phyloP scores from a whole-genome alignment of 129 eudicot species.

The Glebionis coronaria region DNA sequence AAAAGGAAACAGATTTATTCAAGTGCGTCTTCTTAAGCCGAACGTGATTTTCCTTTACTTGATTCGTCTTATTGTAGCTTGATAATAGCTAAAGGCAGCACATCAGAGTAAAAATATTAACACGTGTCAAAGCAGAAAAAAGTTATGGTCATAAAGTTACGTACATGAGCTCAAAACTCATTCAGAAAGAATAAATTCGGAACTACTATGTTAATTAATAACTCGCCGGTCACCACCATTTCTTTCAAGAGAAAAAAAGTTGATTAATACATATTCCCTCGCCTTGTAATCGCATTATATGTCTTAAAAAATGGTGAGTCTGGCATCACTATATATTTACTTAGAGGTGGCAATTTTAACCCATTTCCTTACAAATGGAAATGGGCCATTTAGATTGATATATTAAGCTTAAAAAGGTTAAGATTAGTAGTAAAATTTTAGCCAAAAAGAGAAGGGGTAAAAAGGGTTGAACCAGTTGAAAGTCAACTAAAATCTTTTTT shows the following conservation, averaged over 20 bases:
- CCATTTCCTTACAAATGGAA: not conserved
- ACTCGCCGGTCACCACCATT: too few species aligned
- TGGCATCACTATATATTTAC: not conserved
- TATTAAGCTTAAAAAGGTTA: not conserved
- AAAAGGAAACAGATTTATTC: slow-evolving; percentile 4
- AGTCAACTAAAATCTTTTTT: too few species aligned
- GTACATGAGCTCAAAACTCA: not conserved
- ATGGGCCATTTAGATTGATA: not conserved
- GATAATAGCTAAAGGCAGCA: not conserved
- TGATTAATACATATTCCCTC: too few species aligned
- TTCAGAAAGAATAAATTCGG: not conserved
- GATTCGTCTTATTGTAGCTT: not conserved
- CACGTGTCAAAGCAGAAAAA: not conserved
- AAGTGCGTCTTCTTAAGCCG: slow-evolving; percentile 6
- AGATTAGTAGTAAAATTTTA: not conserved
- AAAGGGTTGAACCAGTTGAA: too few species aligned
- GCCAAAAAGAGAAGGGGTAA: not conserved
- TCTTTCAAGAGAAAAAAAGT: too few species aligned
- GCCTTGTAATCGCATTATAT: too few species aligned
- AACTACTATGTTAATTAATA: too few species aligned
- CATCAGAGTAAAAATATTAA: not conserved
- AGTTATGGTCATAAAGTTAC: not conserved
- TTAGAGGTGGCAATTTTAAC: not conserved
- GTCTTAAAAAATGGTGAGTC: not conserved
- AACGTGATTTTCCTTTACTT: slow-evolving; percentile 6